These are phyloP conservation scores for Scedosporium dehoogii DNA, from an alignment of 2,329 filamentous ascomycete species.

Conservation along the genomic window DNA sequence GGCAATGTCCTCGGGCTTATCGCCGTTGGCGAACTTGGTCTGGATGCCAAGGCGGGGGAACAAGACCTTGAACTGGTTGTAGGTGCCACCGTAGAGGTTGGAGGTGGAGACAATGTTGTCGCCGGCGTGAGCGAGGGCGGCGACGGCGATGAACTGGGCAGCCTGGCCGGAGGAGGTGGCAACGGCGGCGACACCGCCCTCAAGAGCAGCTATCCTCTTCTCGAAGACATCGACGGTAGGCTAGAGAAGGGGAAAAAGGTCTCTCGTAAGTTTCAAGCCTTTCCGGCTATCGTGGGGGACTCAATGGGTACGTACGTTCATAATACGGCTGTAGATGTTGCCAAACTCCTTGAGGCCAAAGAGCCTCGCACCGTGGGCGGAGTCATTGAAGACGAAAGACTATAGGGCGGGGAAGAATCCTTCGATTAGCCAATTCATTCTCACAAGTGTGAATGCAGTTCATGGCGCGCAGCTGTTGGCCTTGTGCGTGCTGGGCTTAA, in stretches of 20 bases:
- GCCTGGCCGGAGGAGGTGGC: constrained; percentile 80
- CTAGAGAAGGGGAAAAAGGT: constrained; percentile 27
- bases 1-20: constrained; percentile 68
- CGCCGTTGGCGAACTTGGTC: constrained; percentile 80
- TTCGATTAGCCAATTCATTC: constrained; percentile 9
- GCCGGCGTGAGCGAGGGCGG: constrained; percentile 72
- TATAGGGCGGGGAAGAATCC: constrained; percentile 21
- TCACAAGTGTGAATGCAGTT: background rate
- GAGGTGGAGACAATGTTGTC: constrained; percentile 91
- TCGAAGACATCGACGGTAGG: constrained; percentile 94
- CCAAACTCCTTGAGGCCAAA: constrained; percentile 96
- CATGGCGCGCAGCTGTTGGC: too few species aligned
- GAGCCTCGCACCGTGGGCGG: constrained; percentile 84
- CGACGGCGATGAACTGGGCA: constrained; percentile 85
- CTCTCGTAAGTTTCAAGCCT: background rate
- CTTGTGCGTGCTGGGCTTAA: constrained; percentile 13
- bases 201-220: constrained; percentile 89
- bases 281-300: background rate
- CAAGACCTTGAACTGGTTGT: constrained; percentile 94
- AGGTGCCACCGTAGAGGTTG: constrained; percentile 90
- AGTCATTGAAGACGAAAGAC: constrained; percentile 93
- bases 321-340: constrained; percentile 96
- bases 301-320: constrained; percentile 56
- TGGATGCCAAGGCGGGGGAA: constrained; percentile 77
- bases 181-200: constrained; percentile 81